Conservation (phyloP, 2,329 filamentous ascomycete species). For the Xylariaceae sp. region DNA sequence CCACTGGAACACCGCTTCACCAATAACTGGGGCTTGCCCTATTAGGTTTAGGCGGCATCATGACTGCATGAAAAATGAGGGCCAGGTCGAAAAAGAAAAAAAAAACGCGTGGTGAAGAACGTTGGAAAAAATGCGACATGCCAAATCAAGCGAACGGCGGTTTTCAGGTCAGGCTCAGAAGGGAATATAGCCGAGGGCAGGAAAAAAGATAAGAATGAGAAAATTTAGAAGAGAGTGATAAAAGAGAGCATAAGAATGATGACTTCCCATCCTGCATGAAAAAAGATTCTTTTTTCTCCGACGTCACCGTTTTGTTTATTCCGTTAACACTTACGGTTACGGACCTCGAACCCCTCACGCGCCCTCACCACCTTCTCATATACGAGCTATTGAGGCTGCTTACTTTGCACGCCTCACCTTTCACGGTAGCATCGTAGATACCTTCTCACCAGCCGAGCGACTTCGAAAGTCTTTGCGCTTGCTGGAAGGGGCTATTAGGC, state of each 20-base stretch:
- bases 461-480: conserved; percentile 61
- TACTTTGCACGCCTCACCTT: conserved; percentile 9
- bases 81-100: neutral
- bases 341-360: neutral
- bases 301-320: neutral
- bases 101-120: no score
- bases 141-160: neutral
- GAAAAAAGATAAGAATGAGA: neutral
- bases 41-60: no score
- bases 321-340: neutral
- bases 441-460: conserved; percentile 53
- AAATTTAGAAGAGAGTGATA: neutral
- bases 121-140: neutral
- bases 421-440: conserved; percentile 2
- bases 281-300: neutral
- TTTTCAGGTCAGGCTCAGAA: neutral
- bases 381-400: neutral
- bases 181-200: neutral
- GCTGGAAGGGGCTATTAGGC: conserved; percentile 36
- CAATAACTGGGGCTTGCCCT: no score
- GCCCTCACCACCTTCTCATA: neutral
- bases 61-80: no score
- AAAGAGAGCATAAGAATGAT: neutral
- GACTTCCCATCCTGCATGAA: no score
- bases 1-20: no score